Evolutionary conservation across 768 basidiomycete genomes (phyloP), one percentile per base, ranked within the genome.

Genomic region (Butyriboletus loyo): DNA sequence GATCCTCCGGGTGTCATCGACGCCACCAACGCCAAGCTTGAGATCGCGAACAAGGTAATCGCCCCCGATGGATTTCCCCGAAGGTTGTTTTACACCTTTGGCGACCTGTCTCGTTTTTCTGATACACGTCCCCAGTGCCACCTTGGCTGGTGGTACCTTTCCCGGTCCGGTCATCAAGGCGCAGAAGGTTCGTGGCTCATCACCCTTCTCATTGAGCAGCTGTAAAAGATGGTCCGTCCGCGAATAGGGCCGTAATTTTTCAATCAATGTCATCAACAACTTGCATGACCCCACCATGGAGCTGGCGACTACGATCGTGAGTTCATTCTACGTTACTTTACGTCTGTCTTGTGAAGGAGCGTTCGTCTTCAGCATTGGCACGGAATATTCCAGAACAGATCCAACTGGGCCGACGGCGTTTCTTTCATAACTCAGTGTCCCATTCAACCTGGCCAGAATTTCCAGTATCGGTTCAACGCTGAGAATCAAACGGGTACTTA

Each of bases 41-140:
- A 69, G 41, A 67, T 82, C 43, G 60, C 66, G 9, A 81, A 80
- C 63, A 67, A 66, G 45, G 51, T 65, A 13, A 75, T 83, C 47
- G 57, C 76, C 14, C 82, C 82, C 0, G 82, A 83, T 64, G 80
- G 81, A 21, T 80, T 74, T 50, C 47, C 50, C 40, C 67, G 67
- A 38, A 67, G 70, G 76, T 76, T 30, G 19, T 67, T 67, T 53
- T 17, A 3, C 53, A 17, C 34, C 7, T 31, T 47, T 41, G 11
- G 2, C 8, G 14, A 35, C 0, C 0, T 42, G 13, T 42, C 6
- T 13, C 15, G 17, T 38, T 14, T 31, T 28, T 35, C 22, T 57
- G 30, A 58, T 25, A 3, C 5, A 7, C 14, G 14, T 30, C 28
- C 22, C 17, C 25, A 78, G 77, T 32, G 63, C 79, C 19, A 70